Evolutionary conservation across 2,329 filamentous ascomycete genomes (phyloP).

Genomic region (Calonectria pseudoreteaudii): DNA sequence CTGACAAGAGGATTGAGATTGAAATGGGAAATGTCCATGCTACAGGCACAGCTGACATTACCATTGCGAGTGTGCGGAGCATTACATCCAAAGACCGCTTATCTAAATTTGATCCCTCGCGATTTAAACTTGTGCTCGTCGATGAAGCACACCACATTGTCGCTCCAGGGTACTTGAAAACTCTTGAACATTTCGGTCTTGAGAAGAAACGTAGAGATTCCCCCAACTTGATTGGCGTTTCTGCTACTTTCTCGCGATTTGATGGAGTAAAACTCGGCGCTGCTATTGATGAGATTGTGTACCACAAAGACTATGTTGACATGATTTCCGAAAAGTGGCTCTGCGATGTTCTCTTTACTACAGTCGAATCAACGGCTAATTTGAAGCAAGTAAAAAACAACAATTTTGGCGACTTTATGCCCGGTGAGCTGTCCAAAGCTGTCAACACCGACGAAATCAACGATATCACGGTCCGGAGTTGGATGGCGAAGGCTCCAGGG

Average conservation of each 20-base stretch:
- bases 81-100: constrained; percentile 82
- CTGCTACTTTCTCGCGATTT: constrained; percentile 81
- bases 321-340: constrained; percentile 92
- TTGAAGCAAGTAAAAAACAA: constrained; percentile 76
- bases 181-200: constrained; percentile 83
- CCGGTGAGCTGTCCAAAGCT: constrained; percentile 79
- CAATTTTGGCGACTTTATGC: constrained; percentile 79
- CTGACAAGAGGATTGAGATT: constrained; percentile 83
- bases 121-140: constrained; percentile 91
- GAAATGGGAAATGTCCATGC: constrained; percentile 88
- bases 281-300: constrained; percentile 95
- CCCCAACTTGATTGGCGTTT: constrained; percentile 87
- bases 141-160: constrained; percentile 99
- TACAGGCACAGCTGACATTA: constrained; percentile 88
- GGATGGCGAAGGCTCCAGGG: constrained; percentile 79
- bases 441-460: constrained; percentile 89
- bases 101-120: constrained; percentile 81
- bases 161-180: constrained; percentile 80
- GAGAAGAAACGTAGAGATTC: constrained; percentile 54
- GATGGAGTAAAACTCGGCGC: constrained; percentile 86
- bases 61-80: constrained; percentile 89
- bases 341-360: constrained; percentile 92
- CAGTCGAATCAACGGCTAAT: constrained; percentile 85
- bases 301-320: constrained; percentile 80
- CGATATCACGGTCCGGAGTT: constrained; percentile 85